Evolutionary conservation across 208 protist species (phyloP).

Genomic region (Strigomonas culicis): DNA sequence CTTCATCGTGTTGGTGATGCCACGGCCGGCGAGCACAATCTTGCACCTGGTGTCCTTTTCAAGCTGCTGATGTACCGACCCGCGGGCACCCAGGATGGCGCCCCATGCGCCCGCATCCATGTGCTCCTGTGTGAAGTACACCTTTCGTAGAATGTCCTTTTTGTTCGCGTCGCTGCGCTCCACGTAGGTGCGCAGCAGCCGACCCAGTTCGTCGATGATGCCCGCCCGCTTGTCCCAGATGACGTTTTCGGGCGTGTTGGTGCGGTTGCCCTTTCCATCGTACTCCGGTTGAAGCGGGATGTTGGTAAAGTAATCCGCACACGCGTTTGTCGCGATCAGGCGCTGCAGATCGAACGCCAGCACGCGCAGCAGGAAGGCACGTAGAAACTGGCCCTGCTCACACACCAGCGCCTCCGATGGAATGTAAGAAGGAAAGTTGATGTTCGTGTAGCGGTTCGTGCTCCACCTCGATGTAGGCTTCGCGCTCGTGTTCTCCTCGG

Average conservation of each 20-base stretch:
- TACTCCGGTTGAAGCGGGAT: conserved; percentile 75
- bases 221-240: conserved; percentile 60
- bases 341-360: conserved; percentile 74
- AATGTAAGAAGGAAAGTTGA: conserved; percentile 81
- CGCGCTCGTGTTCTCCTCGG: conserved; percentile 23
- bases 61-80: conserved; percentile 84
- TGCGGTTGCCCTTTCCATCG: conserved; percentile 68
- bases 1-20: conserved; percentile 89
- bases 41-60: conserved; percentile 84
- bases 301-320: conserved; percentile 75
- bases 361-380: conserved; percentile 74
- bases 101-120: conserved; percentile 86
- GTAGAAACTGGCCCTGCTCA: conserved; percentile 81
- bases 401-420: conserved; percentile 75
- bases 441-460: conserved; percentile 71
- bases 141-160: conserved; percentile 77
- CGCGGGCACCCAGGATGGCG: conserved; percentile 87
- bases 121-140: conserved; percentile 84
- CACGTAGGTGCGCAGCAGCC: conserved; percentile 49
- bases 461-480: conserved; percentile 65
- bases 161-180: conserved; percentile 39
- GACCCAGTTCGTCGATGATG: conserved; percentile 72
- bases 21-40: conserved; percentile 88
- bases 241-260: conserved; percentile 74
- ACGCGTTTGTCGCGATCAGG: conserved; percentile 50